Conservation (phyloP, 495 filamentous ascomycete genomes). For the Entonaema liquescens region DNA sequence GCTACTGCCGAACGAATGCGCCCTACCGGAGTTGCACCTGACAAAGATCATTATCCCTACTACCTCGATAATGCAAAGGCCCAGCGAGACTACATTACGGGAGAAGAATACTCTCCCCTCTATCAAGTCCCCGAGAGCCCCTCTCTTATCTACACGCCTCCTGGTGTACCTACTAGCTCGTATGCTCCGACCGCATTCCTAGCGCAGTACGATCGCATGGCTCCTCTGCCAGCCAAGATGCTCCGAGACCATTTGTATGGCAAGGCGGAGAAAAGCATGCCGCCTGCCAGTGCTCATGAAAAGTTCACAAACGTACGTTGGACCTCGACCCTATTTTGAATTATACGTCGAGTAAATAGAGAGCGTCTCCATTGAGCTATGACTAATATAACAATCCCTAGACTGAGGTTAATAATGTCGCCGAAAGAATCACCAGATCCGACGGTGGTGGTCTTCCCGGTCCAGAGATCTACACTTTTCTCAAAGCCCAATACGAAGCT, state of each 20-base stretch:
- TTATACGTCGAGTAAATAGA: background rate
- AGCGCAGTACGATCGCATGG: constrained; percentile 35
- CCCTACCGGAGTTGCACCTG: background rate
- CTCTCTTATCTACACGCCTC: constrained; percentile 38
- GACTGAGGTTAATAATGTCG: background rate
- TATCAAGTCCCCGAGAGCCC: constrained; percentile 37
- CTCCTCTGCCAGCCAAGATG: constrained; percentile 24
- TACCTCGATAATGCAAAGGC: background rate
- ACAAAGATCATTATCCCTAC: background rate
- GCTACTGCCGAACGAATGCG: constrained; percentile 11
- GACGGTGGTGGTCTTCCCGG: background rate
- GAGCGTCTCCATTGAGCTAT: background rate
- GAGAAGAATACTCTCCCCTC: constrained; percentile 35
- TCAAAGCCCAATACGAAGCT: background rate
- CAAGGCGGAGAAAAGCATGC: background rate
- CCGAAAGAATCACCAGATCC: background rate
- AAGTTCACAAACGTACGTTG: constrained; percentile 25
- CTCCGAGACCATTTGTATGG: constrained; percentile 19
- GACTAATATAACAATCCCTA: constrained; percentile 7
- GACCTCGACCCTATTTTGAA: background rate
- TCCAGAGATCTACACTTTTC: background rate
- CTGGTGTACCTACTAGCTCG: constrained; percentile 21
- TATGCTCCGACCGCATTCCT: constrained; percentile 9
- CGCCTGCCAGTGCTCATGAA: constrained; percentile 9
- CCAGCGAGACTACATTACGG: constrained; percentile 35